These are phyloP conservation scores for Apophysomyces ossiformis DNA, from an alignment of 371 early-diverging fungal species.

Conservation along the genomic window DNA sequence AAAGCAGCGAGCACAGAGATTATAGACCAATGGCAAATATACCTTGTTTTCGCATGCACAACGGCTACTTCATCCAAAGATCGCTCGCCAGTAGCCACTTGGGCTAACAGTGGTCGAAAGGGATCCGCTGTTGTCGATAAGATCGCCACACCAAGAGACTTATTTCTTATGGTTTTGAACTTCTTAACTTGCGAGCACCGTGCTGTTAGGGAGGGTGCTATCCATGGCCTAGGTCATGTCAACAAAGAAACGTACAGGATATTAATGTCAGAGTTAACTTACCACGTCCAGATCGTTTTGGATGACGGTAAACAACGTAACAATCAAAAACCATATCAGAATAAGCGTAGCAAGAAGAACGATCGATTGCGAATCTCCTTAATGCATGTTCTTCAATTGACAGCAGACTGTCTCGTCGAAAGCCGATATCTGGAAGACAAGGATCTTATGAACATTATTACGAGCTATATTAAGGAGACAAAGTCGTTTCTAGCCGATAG, in stretches of 20 bases:
- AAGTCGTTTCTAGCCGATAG: slow-evolving; percentile 68
- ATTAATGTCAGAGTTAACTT: slow-evolving; percentile 72
- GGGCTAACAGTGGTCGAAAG: slow-evolving; percentile 60
- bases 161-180: slow-evolving; percentile 66
- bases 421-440: slow-evolving; percentile 64
- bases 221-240: slow-evolving; percentile 72
- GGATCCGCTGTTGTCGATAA: slow-evolving; percentile 55
- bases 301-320: slow-evolving; percentile 69
- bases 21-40: slow-evolving; percentile 81
- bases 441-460: slow-evolving; percentile 62
- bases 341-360: slow-evolving; percentile 65
- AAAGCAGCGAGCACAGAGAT: slow-evolving; percentile 61
- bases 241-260: slow-evolving; percentile 70
- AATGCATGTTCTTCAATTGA: slow-evolving; percentile 74
- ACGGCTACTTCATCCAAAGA: slow-evolving; percentile 55
- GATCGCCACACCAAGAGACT: slow-evolving; percentile 61
- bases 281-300: slow-evolving; percentile 61
- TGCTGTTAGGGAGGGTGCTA: slow-evolving; percentile 74
- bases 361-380: slow-evolving; percentile 80
- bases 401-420: slow-evolving; percentile 69
- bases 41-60: slow-evolving; percentile 72
- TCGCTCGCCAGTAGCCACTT: slow-evolving; percentile 30
- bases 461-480: slow-evolving; percentile 77
- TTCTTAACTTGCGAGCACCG: slow-evolving; percentile 75
- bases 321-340: slow-evolving; percentile 63